Evolutionary conservation across 2,329 filamentous ascomycete species (phyloP).

Genomic region (Botrytis squamosa): DNA sequence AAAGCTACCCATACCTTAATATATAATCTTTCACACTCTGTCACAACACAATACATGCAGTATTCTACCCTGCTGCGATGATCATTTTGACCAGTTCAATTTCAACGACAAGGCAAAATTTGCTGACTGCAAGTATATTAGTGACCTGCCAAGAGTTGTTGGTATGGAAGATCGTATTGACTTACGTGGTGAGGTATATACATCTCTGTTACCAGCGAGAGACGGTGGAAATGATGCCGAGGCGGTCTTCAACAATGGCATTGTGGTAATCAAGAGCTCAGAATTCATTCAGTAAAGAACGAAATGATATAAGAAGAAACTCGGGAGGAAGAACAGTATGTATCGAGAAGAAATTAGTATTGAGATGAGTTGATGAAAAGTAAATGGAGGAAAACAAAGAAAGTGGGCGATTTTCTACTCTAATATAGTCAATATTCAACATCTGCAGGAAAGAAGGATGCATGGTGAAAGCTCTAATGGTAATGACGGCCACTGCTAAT

Average conservation of each 20-base stretch:
- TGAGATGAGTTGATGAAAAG: not conserved
- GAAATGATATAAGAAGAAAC: not conserved
- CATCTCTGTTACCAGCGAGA: not conserved
- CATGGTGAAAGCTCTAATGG: not conserved
- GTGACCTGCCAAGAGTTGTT: not conserved
- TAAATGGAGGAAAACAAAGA: not conserved
- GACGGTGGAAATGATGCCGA: not conserved
- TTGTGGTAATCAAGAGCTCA: not conserved
- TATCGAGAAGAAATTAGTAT: not conserved
- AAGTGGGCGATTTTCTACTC: not conserved
- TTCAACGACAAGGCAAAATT: not conserved
- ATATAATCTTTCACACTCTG: not conserved
- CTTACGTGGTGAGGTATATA: not conserved
- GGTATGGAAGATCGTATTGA: not conserved
- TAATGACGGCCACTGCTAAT: not conserved
- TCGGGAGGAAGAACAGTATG: not conserved
- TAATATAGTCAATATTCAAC: not conserved
- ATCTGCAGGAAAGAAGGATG: not conserved
- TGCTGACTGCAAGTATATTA: not conserved
- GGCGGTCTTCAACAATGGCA: not conserved
- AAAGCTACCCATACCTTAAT: not conserved
- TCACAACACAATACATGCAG: not conserved
- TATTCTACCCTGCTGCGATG: not conserved
- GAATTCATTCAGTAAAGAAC: not conserved
- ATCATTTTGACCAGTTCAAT: not conserved